Conservation (phyloP, 2,329 filamentous ascomycete genomes). For the Colletotrichum plurivorum region DNA sequence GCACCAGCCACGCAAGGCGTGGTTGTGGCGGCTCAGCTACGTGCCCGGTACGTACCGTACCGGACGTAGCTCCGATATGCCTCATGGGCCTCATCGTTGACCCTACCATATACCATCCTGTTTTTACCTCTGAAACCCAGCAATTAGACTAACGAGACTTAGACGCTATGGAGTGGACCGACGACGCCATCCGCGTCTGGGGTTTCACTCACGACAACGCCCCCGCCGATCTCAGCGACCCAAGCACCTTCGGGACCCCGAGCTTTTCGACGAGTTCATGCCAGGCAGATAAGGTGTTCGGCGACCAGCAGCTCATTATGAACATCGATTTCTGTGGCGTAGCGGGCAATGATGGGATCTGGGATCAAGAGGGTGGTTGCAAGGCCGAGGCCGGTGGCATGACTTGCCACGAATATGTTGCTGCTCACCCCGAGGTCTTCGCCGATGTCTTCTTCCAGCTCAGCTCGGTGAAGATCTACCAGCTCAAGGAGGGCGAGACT, state of each 20-base stretch:
- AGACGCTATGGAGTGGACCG: constrained; percentile 74
- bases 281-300: constrained; percentile 47
- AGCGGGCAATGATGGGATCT: constrained; percentile 54
- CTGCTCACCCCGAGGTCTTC: constrained; percentile 52
- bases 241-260: constrained; percentile 46
- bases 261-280: constrained; percentile 46
- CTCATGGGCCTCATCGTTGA: too few relatives aligned
- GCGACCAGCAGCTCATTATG: constrained; percentile 46
- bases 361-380: constrained; percentile 46
- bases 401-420: constrained; percentile 55
- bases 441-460: constrained; percentile 61
- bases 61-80: too few relatives aligned
- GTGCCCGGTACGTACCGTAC: too few relatives aligned
- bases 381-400: constrained; percentile 41
- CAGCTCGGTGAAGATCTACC: constrained; percentile 52
- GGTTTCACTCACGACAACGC: constrained; percentile 71
- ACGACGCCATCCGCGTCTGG: constrained; percentile 73
- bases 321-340: constrained; percentile 76
- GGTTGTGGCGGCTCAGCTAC: too few relatives aligned
- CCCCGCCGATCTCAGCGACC: constrained; percentile 64
- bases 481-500: constrained; percentile 41
- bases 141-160: constrained; percentile 56
- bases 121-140: too few relatives aligned
- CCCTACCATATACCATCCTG: too few relatives aligned
- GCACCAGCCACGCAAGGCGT: too few relatives aligned